Evolutionary conservation across 129 eudicot genomes (phyloP).

Genomic region (Scalesia atractyloides): DNA sequence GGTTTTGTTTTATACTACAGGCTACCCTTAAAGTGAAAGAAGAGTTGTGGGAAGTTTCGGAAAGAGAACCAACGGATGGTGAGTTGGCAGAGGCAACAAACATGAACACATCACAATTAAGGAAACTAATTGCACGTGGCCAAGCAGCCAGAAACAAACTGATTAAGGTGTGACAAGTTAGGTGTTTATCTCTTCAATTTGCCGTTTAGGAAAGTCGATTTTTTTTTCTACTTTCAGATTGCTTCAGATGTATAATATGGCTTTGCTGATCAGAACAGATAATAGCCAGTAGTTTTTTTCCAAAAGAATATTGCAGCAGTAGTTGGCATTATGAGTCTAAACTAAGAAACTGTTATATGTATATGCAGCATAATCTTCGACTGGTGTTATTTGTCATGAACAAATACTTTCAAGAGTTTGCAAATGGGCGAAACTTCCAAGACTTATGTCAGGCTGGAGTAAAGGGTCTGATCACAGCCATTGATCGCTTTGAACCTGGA

Average conservation of each 20-base stretch:
- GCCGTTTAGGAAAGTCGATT: background rate
- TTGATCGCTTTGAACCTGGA: constrained; percentile 93
- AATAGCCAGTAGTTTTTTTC: background rate
- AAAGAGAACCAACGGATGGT: constrained; percentile 75
- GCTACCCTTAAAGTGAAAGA: constrained; percentile 70
- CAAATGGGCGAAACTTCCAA: constrained; percentile 72
- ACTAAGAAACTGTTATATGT: constrained; percentile 10
- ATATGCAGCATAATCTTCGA: constrained; percentile 95
- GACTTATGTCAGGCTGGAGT: constrained; percentile 99
- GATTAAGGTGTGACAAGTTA: constrained; percentile 66
- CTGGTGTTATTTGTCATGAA: constrained; percentile 88
- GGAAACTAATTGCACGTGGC: constrained; percentile 69
- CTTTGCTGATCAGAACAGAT: too few relatives aligned
- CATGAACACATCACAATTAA: constrained; percentile 55
- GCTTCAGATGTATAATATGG: too few relatives aligned
- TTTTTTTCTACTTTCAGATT: too few relatives aligned
- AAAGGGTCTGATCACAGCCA: constrained; percentile 84
- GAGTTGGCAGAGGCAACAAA: constrained; percentile 78
- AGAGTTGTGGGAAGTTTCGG: constrained; percentile 54
- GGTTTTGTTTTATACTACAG: constrained; percentile 37
- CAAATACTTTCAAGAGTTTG: constrained; percentile 88
- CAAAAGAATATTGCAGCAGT: background rate
- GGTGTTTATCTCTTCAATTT: background rate
- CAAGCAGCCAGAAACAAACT: constrained; percentile 87
- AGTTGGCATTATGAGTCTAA: background rate